Base-by-base conservation (phyloP, 306 rosid species). In the Begonia masoniana region DNA sequence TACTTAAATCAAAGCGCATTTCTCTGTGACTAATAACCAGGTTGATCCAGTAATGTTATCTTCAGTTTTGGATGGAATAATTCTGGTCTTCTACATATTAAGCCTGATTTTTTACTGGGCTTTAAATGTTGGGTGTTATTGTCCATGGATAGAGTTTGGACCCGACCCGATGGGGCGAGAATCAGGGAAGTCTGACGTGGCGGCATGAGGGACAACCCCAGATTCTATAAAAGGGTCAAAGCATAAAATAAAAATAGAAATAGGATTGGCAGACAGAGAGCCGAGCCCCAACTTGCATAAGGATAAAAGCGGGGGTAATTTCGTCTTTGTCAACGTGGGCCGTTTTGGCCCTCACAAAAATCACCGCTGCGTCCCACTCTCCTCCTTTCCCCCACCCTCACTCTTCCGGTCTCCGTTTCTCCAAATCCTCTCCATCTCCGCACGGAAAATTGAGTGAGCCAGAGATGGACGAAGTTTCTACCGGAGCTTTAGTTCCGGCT, bases 401-500 rank as follows among this genome's bases (percentile, higher is more conserved):
- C 35, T 26, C 35, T 26, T 6, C n/a, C 67, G 23, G 48, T 35
- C 23, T 31, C 55, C 36, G 59, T 41, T 24, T 13, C 24, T 13
- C 16, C 14, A 17, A 21, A 12, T 10, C 49, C 10, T 54, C 8
- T 49, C 7, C 14, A 51, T 41, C 19, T 41, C 17, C 11, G 7
- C 14, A 35, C 52, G n/a, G 52, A 50, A 10, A 23, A 60, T 13
- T 62, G 52, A 47, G 26, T 7, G 53, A 41, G 47, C 39, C 49
- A 48, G 13, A 39, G 36, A 74, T 71, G 74, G 81, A 67, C 51
- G 71, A 76, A 47, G 68, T 59, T 51, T 76, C 66, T 0, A 48
- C 65, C 1, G 81, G 81, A 52, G 71, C 77, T 47, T 58, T 76
- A 15, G 74, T 68, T 47, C 76, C 74, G 51, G 71, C 75, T 53